phyloP scores from a whole-genome alignment of 2,329 filamentous ascomycete species.

The Exophiala phaeomuriformis region DNA sequence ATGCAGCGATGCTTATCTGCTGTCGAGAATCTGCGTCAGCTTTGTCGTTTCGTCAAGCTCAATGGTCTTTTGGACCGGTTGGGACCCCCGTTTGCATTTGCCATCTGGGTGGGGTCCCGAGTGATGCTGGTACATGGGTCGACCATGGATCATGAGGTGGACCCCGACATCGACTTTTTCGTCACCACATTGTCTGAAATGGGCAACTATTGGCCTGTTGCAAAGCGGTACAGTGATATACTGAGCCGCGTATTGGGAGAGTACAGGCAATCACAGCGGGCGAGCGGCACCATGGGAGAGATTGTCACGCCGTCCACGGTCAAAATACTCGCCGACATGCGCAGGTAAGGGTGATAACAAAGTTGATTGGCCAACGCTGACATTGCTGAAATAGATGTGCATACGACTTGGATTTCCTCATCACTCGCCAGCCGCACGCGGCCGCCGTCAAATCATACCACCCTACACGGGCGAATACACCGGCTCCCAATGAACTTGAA shows the following conservation, averaged over 20 bases:
- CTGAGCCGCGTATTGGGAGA: conserved; percentile 80
- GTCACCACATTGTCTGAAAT: conserved; percentile 74
- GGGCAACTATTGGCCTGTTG: conserved; percentile 79
- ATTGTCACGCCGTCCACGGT: conserved; percentile 74
- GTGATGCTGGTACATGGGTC: conserved; percentile 83
- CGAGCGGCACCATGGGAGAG: conserved; percentile 54
- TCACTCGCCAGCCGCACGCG: conserved; percentile 64
- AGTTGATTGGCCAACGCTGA: conserved; percentile 13
- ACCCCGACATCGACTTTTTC: conserved; percentile 70
- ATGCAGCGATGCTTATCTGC: conserved; percentile 75
- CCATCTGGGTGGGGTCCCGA: conserved; percentile 83
- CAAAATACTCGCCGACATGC: conserved; percentile 84
- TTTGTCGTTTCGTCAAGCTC: conserved; percentile 70
- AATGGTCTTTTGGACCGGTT: conserved; percentile 70
- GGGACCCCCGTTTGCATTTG: conserved; percentile 85
- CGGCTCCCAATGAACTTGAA: conserved; percentile 74
- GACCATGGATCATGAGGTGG: conserved; percentile 76
- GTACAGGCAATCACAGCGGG: conserved; percentile 67
- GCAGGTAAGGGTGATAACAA: conserved; percentile 62
- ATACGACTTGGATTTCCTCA: conserved; percentile 74
- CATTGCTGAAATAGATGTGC: conserved; percentile 22
- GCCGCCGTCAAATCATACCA: conserved; percentile 26
- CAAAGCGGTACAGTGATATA: conserved; percentile 70
- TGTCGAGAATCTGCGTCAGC: conserved; percentile 71
- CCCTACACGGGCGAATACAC: conserved; percentile 56